phyloP scores from a whole-genome alignment of 2,329 filamentous ascomycete species.

The Helicocarpus griseus region DNA sequence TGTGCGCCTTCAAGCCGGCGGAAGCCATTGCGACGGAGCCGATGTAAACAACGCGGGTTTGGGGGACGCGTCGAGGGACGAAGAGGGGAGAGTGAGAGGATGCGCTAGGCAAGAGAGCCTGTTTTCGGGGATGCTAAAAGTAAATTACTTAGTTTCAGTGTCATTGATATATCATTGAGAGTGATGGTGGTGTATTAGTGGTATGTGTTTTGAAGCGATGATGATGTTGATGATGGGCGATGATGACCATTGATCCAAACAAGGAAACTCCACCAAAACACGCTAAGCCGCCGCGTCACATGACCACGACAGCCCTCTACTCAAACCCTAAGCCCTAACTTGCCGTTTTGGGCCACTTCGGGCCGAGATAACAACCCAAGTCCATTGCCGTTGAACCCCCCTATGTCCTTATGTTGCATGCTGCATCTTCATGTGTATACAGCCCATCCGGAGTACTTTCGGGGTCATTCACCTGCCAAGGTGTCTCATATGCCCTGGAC shows the following conservation, averaged over 20 bases:
- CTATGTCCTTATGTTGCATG: background rate
- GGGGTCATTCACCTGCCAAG: too few relatives aligned
- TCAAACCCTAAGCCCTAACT: background rate
- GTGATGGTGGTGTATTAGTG: background rate
- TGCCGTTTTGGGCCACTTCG: background rate
- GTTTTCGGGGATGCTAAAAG: background rate
- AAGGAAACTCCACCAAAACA: conserved; percentile 1
- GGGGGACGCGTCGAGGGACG: background rate
- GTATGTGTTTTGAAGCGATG: background rate
- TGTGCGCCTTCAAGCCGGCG: conserved; percentile 29
- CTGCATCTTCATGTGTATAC: too few relatives aligned
- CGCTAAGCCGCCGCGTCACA: background rate
- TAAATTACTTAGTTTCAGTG: background rate
- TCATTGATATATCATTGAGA: background rate
- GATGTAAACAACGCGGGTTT: conserved; percentile 28
- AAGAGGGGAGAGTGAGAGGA: background rate
- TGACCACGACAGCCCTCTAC: background rate
- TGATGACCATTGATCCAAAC: background rate
- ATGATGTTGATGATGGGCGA: background rate
- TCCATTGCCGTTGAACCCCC: background rate
- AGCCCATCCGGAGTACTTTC: too few relatives aligned
- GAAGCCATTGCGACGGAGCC: conserved; percentile 25
- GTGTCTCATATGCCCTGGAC: background rate
- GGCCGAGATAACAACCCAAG: background rate
- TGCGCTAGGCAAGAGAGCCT: background rate